Percentiles rank a stretch among this genome's conserved stretches.
Evolutionary conservation across 2,329 filamentous ascomycete genomes (phyloP).

Genomic region (Cladosporium sp.): DNA sequence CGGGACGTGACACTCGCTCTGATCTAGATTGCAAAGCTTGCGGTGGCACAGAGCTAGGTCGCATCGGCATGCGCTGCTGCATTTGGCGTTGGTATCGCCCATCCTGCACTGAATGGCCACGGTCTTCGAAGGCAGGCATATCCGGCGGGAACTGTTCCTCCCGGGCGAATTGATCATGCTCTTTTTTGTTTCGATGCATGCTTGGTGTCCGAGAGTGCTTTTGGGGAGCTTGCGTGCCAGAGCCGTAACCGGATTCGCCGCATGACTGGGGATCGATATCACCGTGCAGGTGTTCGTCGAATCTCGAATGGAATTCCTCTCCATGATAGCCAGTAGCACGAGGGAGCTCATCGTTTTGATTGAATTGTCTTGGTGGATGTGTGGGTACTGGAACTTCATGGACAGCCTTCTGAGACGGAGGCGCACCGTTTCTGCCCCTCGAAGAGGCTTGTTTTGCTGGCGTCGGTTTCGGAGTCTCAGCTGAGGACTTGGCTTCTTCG

Average conservation of each 20-base stretch:
- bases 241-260: conserved; percentile 29
- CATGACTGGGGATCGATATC: conserved; percentile 15
- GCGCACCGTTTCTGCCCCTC: background rate
- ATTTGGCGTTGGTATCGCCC: conserved; percentile 12
- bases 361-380: background rate
- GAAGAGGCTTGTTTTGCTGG: background rate
- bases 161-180: background rate
- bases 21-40: conserved; percentile 4
- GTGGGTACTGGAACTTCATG: background rate
- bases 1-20: background rate
- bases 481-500: background rate
- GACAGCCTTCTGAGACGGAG: background rate
- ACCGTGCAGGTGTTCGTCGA: background rate
- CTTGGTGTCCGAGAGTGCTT: conserved; percentile 23
- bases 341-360: background rate
- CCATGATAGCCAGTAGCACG: background rate
- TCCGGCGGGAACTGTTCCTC: conserved; percentile 16
- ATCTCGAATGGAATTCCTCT: background rate
- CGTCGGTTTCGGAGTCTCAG: background rate
- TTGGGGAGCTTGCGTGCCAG: conserved; percentile 16
- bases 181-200: conserved; percentile 16
- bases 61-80: conserved; percentile 1
- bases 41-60: background rate
- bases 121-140: background rate
- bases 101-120: background rate